phyloP scores from a whole-genome alignment of 208 protist genomes.

The Giardia muris region DNA sequence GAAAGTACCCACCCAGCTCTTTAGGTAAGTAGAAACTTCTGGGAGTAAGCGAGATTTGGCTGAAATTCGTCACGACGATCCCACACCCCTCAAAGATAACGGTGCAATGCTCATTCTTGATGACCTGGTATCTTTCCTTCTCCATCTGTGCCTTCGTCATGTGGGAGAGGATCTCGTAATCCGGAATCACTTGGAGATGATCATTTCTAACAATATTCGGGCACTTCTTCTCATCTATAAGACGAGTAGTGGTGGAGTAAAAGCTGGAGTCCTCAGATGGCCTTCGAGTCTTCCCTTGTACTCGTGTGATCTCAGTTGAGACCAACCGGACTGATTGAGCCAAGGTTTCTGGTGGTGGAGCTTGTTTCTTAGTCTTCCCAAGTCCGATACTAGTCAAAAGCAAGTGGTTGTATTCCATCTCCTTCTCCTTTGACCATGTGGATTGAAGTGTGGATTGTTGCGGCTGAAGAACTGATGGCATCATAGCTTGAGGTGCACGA shows the following conservation, averaged over 20 bases:
- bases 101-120: not conserved
- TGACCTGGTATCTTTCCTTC: not conserved
- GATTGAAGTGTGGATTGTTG: too few species aligned
- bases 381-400: too few species aligned
- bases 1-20: not conserved
- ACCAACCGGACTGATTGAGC: too few species aligned
- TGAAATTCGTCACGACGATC: not conserved
- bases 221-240: not conserved
- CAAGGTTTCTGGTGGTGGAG: too few species aligned
- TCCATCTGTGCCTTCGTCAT: not conserved
- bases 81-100: not conserved
- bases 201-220: too few species aligned
- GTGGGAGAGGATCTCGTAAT: not conserved
- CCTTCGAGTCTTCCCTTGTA: not conserved
- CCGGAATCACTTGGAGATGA: not conserved
- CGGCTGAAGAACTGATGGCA: too few species aligned
- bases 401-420: too few species aligned
- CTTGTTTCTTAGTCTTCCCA: too few species aligned
- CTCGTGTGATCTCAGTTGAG: not conserved
- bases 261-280: not conserved
- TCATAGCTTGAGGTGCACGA: too few species aligned
- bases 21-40: not conserved
- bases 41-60: not conserved
- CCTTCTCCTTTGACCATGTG: too few species aligned
- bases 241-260: not conserved